Conservation (phyloP, 306 rosid genomes). For the Lablab purpureus region DNA sequence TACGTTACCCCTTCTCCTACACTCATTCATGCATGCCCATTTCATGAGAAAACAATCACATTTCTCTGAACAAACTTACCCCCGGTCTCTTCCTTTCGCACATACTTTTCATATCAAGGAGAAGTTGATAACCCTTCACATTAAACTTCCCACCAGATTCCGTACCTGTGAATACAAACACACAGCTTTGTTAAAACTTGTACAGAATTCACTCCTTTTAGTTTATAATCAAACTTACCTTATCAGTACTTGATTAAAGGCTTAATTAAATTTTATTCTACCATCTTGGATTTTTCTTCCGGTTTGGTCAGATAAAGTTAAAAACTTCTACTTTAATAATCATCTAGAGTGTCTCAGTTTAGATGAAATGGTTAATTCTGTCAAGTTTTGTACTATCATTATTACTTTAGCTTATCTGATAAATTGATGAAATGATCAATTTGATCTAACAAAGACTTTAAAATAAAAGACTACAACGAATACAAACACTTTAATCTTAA, state of each 20-base stretch:
- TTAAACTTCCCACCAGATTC: constrained; percentile 52
- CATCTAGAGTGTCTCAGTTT: too few species aligned
- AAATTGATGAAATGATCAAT: too few species aligned
- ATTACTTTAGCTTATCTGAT: too few species aligned
- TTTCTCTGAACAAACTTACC: constrained; percentile 53
- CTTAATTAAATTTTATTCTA: too few species aligned
- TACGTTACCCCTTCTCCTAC: background rate
- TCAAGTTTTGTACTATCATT: too few species aligned
- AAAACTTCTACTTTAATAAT: too few species aligned
- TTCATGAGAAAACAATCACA: background rate
- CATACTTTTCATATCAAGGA: constrained; percentile 63
- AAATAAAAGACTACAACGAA: too few species aligned
- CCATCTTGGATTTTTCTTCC: too few species aligned
- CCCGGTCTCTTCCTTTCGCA: constrained; percentile 69
- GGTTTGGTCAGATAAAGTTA: too few species aligned
- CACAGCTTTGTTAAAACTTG: background rate
- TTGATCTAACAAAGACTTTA: background rate
- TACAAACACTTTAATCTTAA: too few species aligned
- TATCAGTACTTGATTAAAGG: too few species aligned
- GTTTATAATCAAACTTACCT: background rate
- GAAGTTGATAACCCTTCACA: constrained; percentile 60
- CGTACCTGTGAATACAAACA: constrained; percentile 40
- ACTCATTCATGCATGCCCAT: background rate
- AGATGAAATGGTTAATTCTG: too few species aligned
- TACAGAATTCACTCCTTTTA: background rate